Base-by-base conservation (phyloP, 1,139 yeast genomes). In the Hanseniaspora gamundiae region DNA sequence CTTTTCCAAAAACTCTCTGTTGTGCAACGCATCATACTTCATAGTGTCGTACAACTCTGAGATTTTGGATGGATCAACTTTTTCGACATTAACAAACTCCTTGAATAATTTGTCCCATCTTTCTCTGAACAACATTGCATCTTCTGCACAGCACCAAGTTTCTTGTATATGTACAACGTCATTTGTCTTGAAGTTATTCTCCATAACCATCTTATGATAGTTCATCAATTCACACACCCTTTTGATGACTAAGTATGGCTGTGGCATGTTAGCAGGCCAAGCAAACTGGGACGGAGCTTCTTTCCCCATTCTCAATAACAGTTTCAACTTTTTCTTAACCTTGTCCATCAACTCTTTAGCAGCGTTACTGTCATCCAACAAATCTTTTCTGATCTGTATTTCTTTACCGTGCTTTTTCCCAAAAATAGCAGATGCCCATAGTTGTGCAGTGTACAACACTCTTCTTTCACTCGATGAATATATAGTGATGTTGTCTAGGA, bases 231-330 rank as follows among this genome's bases (percentile, higher is more conserved):
- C 95, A 42, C 94, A 95, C 28, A 93, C 98, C 49, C 96, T 71
- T 56, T 85, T 83, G 54, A 93, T 82, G 10, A 93, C 98, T 42
- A 80, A 76, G 61, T 86, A 88, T 1, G 99, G 99, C 59, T 91
- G 94, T 0, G 98, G 98, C 83, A 91, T 87, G 57, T 87, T 86
- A 14, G 93, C 86, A 2, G 99, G 98, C 99, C 99, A 93, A 0
- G 98, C 85, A 62, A 93, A 93, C 58, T 91, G 96, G 1, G 94
- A 87, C n/a, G 98, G 98, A 0, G 97, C 96, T 55, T 87, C 95
- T 47, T 88, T 85, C 2, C 98, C 98, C 62, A 88, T 91, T 62
- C 99, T 76, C 44, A 93, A 68, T 57, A 93, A 69, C 0, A 97
- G 97, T 62, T 93, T 93, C 58, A 93, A 71, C 68, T 88, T 87